These are phyloP conservation scores for Penicillium griseofulvum DNA, from an alignment of 2,329 filamentous ascomycete species.

Conservation along the genomic window DNA sequence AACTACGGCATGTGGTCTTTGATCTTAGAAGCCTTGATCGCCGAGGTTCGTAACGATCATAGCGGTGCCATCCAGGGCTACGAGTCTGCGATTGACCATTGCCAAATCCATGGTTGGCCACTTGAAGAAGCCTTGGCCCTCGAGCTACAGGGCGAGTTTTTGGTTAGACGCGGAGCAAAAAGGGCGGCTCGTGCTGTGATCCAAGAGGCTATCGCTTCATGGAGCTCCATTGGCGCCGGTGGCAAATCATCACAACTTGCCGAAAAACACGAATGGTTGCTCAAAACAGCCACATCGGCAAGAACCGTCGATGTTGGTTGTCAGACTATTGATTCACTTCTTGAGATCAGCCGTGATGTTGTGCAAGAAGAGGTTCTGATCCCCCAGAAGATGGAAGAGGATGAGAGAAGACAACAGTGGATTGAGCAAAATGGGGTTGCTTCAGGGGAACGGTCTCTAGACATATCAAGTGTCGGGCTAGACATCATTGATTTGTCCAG, in stretches of 20 bases:
- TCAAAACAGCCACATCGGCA: conserved; percentile 54
- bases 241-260: conserved; percentile 59
- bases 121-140: conserved; percentile 60
- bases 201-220: conserved; percentile 58
- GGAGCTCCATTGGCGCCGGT: conserved; percentile 56
- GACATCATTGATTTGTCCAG: conserved; percentile 64
- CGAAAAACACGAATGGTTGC: conserved; percentile 60
- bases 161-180: conserved; percentile 56
- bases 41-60: conserved; percentile 49
- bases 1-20: conserved; percentile 61
- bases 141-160: conserved; percentile 60
- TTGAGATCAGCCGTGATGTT: conserved; percentile 37
- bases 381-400: conserved; percentile 36
- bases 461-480: conserved; percentile 43
- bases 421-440: conserved; percentile 43
- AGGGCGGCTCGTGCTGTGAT: conserved; percentile 58
- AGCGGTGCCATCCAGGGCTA: conserved; percentile 48
- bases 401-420: conserved; percentile 43
- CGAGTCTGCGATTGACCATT: conserved; percentile 60
- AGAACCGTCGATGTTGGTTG: conserved; percentile 55
- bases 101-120: conserved; percentile 56
- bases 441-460: conserved; percentile 39
- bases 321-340: conserved; percentile 56
- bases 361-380: conserved; percentile 31
- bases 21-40: conserved; percentile 55